Conservation (phyloP, 768 basidiomycete species). For the Mycena floridula region DNA sequence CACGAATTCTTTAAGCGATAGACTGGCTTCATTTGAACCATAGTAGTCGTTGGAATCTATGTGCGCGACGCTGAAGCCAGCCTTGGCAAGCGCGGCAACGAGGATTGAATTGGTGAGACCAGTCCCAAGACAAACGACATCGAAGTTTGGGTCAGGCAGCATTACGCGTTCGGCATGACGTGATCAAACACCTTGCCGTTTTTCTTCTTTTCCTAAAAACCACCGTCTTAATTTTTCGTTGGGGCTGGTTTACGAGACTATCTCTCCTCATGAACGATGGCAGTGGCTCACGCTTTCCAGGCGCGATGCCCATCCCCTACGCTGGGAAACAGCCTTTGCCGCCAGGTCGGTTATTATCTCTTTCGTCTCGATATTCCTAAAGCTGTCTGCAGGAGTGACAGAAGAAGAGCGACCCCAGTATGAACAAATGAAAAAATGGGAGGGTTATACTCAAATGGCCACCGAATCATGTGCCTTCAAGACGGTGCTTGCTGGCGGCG, state of each 20-base stretch:
- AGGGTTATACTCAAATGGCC: conserved; percentile 58
- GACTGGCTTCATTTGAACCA: conserved; percentile 74
- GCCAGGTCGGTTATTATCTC: too few relatives aligned
- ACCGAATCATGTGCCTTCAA: conserved; percentile 89
- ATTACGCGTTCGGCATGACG: conserved; percentile 24
- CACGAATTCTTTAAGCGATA: conserved; percentile 76
- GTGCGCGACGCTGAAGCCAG: conserved; percentile 84
- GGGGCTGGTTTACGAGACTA: too few relatives aligned
- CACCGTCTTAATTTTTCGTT: too few relatives aligned
- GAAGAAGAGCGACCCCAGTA: conserved; percentile 71
- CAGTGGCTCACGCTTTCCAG: conserved; percentile 32
- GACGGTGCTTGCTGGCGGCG: conserved; percentile 72
- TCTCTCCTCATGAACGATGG: too few relatives aligned
- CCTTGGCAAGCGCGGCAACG: conserved; percentile 85
- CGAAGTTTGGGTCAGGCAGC: conserved; percentile 43
- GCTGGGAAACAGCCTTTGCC: conserved; percentile 88
- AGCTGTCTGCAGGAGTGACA: too few relatives aligned
- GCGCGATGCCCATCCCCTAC: conserved; percentile 69
- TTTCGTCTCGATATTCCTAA: too few relatives aligned
- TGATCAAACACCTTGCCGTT: not conserved
- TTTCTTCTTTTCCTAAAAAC: not conserved
- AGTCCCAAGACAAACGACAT: conserved; percentile 70
- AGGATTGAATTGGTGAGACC: conserved; percentile 79
- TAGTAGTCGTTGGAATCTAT: conserved; percentile 83
- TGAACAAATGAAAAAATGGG: conserved; percentile 71